A percentile compares a stretch with the other conserved stretches of the same genome.
Evolutionary conservation across 768 basidiomycete genomes (phyloP).

Genomic region (Boletus edulis): DNA sequence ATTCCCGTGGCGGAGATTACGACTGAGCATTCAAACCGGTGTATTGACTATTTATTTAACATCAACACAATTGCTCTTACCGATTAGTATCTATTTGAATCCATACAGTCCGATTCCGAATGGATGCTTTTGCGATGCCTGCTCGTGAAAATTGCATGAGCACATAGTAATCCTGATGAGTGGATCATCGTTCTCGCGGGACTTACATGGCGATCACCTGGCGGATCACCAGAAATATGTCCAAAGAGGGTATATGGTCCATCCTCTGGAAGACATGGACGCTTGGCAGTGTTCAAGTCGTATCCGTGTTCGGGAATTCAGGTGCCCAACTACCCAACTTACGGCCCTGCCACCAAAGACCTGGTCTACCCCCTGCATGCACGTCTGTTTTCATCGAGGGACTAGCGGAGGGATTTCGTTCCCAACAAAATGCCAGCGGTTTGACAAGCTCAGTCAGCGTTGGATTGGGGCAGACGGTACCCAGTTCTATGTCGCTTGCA

Average conservation of each 20-base stretch:
- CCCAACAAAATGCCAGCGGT: conserved; percentile 25
- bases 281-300: neutral
- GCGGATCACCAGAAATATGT: neutral
- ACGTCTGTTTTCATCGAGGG: neutral
- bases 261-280: neutral
- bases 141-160: no score
- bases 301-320: neutral
- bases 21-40: no score
- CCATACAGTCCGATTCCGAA: no score
- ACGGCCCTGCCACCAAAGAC: conserved; percentile 39
- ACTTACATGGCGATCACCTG: no score
- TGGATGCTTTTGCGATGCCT: no score
- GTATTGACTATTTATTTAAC: no score
- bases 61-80: no score
- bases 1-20: no score
- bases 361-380: conserved; percentile 31
- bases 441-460: conserved; percentile 15
- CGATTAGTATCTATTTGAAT: no score
- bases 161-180: no score
- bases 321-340: conserved; percentile 23
- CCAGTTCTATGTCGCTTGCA: neutral
- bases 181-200: no score
- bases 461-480: conserved; percentile 24
- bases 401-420: conserved; percentile 7
- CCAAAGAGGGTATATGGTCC: neutral